phyloP scores from a whole-genome alignment of 306 rosid genomes.

The Arachis hypogaea region DNA sequence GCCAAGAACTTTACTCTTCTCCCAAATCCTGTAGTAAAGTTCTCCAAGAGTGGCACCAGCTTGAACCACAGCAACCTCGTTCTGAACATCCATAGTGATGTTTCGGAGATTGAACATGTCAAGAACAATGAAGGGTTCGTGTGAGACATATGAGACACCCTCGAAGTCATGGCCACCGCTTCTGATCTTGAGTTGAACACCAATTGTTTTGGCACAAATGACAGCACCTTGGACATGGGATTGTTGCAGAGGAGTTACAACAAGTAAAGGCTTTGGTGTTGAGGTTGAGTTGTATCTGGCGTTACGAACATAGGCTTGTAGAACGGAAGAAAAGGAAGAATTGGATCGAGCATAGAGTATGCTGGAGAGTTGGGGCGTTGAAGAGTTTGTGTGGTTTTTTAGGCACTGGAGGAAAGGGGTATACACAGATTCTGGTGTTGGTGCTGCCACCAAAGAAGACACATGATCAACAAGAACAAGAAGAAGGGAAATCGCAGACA shows the following conservation, averaged over 20 bases:
- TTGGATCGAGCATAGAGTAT: conserved; percentile 46
- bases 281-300: conserved; percentile 73
- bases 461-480: conserved; percentile 37
- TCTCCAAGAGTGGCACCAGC: conserved; percentile 82
- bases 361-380: conserved; percentile 36
- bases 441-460: conserved; percentile 37
- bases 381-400: conserved; percentile 40
- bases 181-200: conserved; percentile 60
- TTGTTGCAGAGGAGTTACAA: conserved; percentile 56
- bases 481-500: neutral
- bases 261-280: conserved; percentile 64
- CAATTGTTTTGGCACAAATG: conserved; percentile 52
- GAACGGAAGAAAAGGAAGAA: conserved; percentile 61
- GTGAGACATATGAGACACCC: conserved; percentile 70
- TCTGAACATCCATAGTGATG: conserved; percentile 50
- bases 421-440: conserved; percentile 48
- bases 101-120: conserved; percentile 72
- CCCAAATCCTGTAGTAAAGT: conserved; percentile 64
- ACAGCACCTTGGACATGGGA: conserved; percentile 66
- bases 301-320: conserved; percentile 72
- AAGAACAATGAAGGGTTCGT: conserved; percentile 60
- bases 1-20: conserved; percentile 64
- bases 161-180: conserved; percentile 92
- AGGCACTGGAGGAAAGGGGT: conserved; percentile 59
- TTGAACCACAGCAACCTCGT: conserved; percentile 56